Conservation (phyloP, 1,139 yeast genomes). For the Sugiyamaella japonica region DNA sequence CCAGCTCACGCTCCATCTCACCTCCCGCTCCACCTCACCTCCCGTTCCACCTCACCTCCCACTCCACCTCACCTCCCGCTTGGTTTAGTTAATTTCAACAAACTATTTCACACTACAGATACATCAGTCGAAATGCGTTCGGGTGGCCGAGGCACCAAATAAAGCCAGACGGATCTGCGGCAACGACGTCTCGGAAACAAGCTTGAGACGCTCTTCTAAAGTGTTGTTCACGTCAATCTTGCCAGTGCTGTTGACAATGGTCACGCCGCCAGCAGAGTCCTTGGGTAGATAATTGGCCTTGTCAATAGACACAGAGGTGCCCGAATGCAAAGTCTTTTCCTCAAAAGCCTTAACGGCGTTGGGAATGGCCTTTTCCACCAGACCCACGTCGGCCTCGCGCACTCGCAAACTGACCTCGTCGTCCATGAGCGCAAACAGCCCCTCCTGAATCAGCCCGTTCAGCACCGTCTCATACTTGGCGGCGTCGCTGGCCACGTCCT, state of each 20-base stretch:
- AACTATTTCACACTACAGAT: neutral
- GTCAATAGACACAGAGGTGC: constrained; percentile 44
- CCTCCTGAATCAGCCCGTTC: constrained; percentile 80
- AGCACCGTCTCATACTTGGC: constrained; percentile 67
- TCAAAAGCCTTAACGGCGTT: constrained; percentile 66
- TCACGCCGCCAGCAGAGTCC: constrained; percentile 80
- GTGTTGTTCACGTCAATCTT: constrained; percentile 91
- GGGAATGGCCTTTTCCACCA: constrained; percentile 63
- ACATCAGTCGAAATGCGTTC: constrained; percentile 83
- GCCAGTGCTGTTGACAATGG: constrained; percentile 67
- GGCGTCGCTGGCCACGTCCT: constrained; percentile 50
- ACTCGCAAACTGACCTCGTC: constrained; percentile 61
- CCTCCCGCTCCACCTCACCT: neutral
- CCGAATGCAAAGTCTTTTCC: constrained; percentile 40
- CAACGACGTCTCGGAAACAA: constrained; percentile 79
- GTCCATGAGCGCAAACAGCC: constrained; percentile 74
- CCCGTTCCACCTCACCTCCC: too few relatives aligned
- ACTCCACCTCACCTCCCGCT: neutral
- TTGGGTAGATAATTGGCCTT: constrained; percentile 43
- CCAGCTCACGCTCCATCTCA: neutral
- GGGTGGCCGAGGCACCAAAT: constrained; percentile 82
- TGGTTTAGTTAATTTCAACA: neutral
- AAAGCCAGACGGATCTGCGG: constrained; percentile 91
- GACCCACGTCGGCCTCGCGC: constrained; percentile 63
- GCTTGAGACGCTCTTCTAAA: constrained; percentile 85